These are phyloP conservation scores for Oldenlandia corymbosa DNA, from an alignment of 257 asterid species.

Conservation along the genomic window DNA sequence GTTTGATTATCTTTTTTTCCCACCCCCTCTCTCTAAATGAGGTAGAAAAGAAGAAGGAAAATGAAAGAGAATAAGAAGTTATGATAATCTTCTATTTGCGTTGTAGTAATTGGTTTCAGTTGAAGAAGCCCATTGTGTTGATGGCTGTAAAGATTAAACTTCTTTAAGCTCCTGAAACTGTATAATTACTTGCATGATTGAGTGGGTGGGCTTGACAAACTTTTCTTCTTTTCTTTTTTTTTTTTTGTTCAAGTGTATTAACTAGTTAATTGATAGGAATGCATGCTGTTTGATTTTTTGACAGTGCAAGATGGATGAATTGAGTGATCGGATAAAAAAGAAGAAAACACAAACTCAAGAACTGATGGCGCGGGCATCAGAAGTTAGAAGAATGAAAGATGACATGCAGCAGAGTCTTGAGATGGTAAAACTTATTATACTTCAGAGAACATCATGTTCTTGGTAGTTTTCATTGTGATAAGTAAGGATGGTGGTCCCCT, in stretches of 20 bases:
- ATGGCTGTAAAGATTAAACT: too few species aligned
- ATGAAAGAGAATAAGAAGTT: not conserved
- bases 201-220: not conserved
- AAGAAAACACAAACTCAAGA: constrained; percentile 53
- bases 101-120: not conserved
- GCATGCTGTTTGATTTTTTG: constrained; percentile 21
- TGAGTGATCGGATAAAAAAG: constrained; percentile 43
- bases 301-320: constrained; percentile 62
- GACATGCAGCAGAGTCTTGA: constrained; percentile 50
- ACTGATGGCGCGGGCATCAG: constrained; percentile 61
- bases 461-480: not conserved
- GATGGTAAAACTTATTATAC: constrained; percentile 37
- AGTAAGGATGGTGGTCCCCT: not conserved
- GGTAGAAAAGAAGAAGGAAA: not conserved
- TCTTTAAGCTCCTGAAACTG: not conserved
- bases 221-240: not conserved
- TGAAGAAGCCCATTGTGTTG: not conserved
- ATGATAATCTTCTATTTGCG: not conserved
- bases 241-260: not conserved
- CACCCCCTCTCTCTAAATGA: too few species aligned
- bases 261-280: not conserved
- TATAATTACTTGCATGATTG: not conserved
- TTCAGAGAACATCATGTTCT: not conserved
- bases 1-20: too few species aligned
- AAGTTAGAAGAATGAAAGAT: constrained; percentile 64